Conservation (phyloP, 352 stramenopile genomes). For the Phytophthora nicotianae region DNA sequence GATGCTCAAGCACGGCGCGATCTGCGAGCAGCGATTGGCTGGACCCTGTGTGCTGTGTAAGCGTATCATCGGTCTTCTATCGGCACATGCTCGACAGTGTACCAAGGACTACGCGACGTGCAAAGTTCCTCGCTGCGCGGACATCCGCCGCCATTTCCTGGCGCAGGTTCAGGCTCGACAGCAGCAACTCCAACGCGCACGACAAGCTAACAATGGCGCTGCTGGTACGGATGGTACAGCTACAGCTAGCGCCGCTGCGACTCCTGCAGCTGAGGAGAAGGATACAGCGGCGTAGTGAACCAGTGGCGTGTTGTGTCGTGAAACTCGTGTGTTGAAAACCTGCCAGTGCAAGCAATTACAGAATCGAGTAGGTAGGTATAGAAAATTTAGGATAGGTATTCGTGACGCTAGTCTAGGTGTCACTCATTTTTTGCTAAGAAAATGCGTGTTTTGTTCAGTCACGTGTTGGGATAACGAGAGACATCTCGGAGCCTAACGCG, state of each 20-base stretch:
- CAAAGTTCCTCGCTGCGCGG: slow-evolving; percentile 84
- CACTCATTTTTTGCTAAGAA: slow-evolving; percentile 37
- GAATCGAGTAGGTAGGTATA: slow-evolving; percentile 31
- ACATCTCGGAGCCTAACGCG: slow-evolving; percentile 26
- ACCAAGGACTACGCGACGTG: slow-evolving; percentile 78
- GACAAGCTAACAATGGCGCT: slow-evolving; percentile 25
- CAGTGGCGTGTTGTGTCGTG: slow-evolving; percentile 17
- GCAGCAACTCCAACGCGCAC: slow-evolving; percentile 58
- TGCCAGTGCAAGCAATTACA: slow-evolving; percentile 3
- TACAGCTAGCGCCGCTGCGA: not conserved
- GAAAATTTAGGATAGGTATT: slow-evolving; percentile 38
- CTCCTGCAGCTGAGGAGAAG: slow-evolving; percentile 24
- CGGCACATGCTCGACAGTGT: slow-evolving; percentile 81
- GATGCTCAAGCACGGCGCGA: slow-evolving; percentile 90
- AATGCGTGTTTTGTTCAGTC: slow-evolving; percentile 31
- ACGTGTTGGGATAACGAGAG: slow-evolving; percentile 9
- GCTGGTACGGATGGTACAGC: slow-evolving; percentile 3
- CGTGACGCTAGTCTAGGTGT: slow-evolving; percentile 13
- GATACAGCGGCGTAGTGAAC: slow-evolving; percentile 21
- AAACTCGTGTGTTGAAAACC: slow-evolving; percentile 1
- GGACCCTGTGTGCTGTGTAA: slow-evolving; percentile 87
- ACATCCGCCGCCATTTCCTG: slow-evolving; percentile 86
- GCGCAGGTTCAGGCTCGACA: slow-evolving; percentile 80
- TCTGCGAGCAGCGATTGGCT: slow-evolving; percentile 81
- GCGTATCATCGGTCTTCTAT: slow-evolving; percentile 85